Percentiles rank a stretch among this genome's conserved stretches.
Evolutionary conservation across 768 basidiomycete species (phyloP).

Genomic region (Rhodotorula kratochvilovae): DNA sequence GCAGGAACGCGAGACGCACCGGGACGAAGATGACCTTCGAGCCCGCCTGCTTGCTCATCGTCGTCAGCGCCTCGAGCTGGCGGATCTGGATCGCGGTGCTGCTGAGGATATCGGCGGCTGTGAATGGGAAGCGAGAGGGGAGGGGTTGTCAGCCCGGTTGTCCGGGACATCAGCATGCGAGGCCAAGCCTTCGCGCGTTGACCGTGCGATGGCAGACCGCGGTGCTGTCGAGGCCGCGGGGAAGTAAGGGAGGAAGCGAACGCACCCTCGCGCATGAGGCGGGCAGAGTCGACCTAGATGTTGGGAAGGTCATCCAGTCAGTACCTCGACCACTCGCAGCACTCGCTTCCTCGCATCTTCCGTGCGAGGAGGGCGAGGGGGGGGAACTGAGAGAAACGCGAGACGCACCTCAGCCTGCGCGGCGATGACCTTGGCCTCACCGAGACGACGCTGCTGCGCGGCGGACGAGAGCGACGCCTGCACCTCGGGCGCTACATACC

Average conservation of each 20-base stretch:
- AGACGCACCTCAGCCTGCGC: slow-evolving; percentile 60
- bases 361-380: too few relatives aligned
- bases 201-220: too few relatives aligned
- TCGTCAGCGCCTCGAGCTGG: slow-evolving; percentile 90
- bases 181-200: too few relatives aligned
- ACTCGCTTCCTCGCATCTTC: too few relatives aligned
- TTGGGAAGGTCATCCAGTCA: not conserved
- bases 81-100: slow-evolving; percentile 97
- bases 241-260: too few relatives aligned
- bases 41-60: slow-evolving; percentile 46
- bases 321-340: too few relatives aligned
- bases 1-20: not conserved
- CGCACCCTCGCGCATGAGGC: slow-evolving; percentile 24
- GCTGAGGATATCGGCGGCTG: slow-evolving; percentile 16
- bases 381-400: too few relatives aligned
- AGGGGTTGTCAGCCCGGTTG: not conserved
- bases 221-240: too few relatives aligned
- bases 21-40: slow-evolving; percentile 75
- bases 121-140: not conserved
- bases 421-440: slow-evolving; percentile 93
- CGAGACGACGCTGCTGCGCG: slow-evolving; percentile 93
- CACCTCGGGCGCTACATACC: slow-evolving; percentile 57
- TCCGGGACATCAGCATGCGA: too few relatives aligned
- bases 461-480: slow-evolving; percentile 87
- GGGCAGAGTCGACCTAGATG: slow-evolving; percentile 10